A percentile compares a stretch with the other conserved stretches of the same genome.
These are phyloP conservation scores for Backusella westeae DNA, from an alignment of 192 early-diverging fungal genomes.

Conservation along the genomic window DNA sequence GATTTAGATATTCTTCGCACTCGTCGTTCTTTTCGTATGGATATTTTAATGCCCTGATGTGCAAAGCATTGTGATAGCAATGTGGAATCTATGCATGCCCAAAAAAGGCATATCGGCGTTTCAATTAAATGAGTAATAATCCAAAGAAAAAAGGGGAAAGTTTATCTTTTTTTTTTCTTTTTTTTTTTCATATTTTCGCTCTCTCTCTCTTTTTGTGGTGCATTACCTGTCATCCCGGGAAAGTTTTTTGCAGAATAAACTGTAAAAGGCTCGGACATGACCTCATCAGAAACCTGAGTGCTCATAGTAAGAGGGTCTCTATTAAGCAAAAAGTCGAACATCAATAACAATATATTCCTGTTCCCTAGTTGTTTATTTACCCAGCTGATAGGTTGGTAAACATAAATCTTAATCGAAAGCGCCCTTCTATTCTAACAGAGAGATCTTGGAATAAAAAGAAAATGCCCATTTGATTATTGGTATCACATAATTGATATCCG, in stretches of 20 bases:
- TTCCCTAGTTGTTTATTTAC: neutral
- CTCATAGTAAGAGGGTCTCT: constrained; percentile 23
- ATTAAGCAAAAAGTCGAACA: neutral
- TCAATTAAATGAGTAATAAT: neutral
- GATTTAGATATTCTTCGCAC: neutral
- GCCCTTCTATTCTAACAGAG: constrained; percentile 72
- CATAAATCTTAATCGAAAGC: constrained; percentile 65
- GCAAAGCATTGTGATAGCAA: constrained; percentile 17
- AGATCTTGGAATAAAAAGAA: constrained; percentile 81
- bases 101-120: neutral
- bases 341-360: neutral
- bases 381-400: constrained; percentile 56
- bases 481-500: constrained; percentile 12
- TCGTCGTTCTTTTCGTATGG: constrained; percentile 13
- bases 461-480: constrained; percentile 31
- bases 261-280: constrained; percentile 26
- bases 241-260: constrained; percentile 39
- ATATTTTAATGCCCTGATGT: constrained; percentile 22
- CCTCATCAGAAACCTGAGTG: constrained; percentile 17
- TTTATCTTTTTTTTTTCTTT: neutral
- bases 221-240: constrained; percentile 39
- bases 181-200: too few species aligned
- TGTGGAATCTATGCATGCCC: constrained; percentile 8
- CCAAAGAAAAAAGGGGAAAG: neutral
- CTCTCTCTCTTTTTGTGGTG: neutral